A percentile compares a stretch with the other conserved stretches of the same genome.
phyloP scores from a whole-genome alignment of 257 asterid species.

The Gardenia jasminoides region DNA sequence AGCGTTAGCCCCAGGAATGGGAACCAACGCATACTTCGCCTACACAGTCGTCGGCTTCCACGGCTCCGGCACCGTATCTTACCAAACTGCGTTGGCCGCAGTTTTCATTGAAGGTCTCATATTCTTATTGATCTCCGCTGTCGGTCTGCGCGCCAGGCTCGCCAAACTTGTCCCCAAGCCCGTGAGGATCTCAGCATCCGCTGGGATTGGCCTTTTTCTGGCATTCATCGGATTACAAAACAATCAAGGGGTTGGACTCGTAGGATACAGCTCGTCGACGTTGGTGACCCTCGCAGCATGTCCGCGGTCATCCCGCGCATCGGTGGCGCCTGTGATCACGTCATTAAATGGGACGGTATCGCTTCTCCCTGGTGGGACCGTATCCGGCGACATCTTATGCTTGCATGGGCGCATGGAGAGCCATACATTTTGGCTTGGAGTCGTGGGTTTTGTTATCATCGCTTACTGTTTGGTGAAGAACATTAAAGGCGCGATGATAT shows the following conservation, averaged over 20 bases:
- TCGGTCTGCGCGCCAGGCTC: constrained; percentile 71
- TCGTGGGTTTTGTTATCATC: constrained; percentile 78
- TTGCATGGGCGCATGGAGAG: constrained; percentile 82
- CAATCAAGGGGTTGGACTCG: constrained; percentile 77
- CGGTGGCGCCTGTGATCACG: constrained; percentile 59
- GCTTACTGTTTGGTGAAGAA: constrained; percentile 69
- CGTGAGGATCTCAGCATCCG: constrained; percentile 77
- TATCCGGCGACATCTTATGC: constrained; percentile 74
- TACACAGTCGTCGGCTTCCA: constrained; percentile 94
- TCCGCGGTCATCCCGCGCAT: constrained; percentile 51
- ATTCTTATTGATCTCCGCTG: constrained; percentile 63
- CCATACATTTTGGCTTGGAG: constrained; percentile 80
- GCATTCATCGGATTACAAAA: constrained; percentile 86
- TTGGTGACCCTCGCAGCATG: constrained; percentile 84
- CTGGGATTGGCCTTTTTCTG: constrained; percentile 85
- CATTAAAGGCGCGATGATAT: constrained; percentile 87
- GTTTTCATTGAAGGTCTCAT: constrained; percentile 79
- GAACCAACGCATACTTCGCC: constrained; percentile 85
- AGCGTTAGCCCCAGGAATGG: constrained; percentile 94
- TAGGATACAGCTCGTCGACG: constrained; percentile 80
- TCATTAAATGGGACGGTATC: constrained; percentile 57
- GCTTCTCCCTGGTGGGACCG: constrained; percentile 61
- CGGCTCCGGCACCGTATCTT: constrained; percentile 77
- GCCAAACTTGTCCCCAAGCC: constrained; percentile 83
- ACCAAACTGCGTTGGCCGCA: constrained; percentile 79